Evolutionary conservation across 495 filamentous ascomycete genomes (phyloP).

Genomic region (Penicillium canariense): DNA sequence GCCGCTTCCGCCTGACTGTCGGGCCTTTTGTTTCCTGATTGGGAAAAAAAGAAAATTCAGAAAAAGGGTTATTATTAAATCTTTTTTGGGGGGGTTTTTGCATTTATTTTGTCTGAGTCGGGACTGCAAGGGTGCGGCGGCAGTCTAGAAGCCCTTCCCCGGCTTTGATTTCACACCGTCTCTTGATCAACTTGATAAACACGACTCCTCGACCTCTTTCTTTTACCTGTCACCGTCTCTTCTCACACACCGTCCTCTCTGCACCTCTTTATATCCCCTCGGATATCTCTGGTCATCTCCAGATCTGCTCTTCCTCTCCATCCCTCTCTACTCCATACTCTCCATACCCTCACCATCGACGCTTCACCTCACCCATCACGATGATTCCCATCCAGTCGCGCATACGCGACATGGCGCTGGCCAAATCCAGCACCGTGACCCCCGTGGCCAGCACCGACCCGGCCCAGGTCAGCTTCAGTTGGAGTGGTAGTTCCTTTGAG

Average conservation of each 20-base stretch:
- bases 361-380: slow-evolving; percentile 6
- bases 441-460: slow-evolving; percentile 34
- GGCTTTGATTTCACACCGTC: slow-evolving; percentile 27
- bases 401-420: slow-evolving; percentile 23
- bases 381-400: slow-evolving; percentile 32
- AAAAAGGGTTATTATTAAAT: neutral
- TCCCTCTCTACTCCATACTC: neutral
- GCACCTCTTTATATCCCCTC: no score
- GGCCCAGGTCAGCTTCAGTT: slow-evolving; percentile 35
- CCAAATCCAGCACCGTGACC: slow-evolving; percentile 20
- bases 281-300: no score
- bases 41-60: neutral
- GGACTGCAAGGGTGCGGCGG: slow-evolving; percentile 30
- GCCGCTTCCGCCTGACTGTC: slow-evolving; percentile 18
- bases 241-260: no score
- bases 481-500: slow-evolving; percentile 39
- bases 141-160: slow-evolving; percentile 34
- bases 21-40: neutral
- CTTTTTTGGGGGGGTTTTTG: no score
- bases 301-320: slow-evolving; percentile 4
- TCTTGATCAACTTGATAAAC: no score
- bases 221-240: no score
- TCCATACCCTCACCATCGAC: neutral
- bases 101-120: no score
- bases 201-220: no score